phyloP scores from a whole-genome alignment of 306 rosid species.

The peach (Prunus persica) region DNA sequence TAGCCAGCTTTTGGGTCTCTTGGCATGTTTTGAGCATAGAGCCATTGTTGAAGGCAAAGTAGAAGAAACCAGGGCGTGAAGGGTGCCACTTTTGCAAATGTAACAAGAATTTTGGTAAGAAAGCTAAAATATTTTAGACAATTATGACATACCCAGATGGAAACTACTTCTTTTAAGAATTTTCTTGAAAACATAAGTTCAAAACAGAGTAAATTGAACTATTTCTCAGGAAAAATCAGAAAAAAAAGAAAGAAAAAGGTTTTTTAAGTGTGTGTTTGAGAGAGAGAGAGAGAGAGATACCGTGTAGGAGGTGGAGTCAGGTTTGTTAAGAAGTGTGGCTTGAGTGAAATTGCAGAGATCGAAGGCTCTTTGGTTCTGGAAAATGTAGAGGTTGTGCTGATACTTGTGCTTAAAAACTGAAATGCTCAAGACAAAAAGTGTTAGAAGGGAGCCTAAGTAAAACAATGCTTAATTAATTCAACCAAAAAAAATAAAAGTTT shows the following conservation, averaged over 20 bases:
- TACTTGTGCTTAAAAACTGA: constrained; percentile 79
- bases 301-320: constrained; percentile 51
- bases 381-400: constrained; percentile 78
- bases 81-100: constrained; percentile 76
- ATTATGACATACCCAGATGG: not conserved
- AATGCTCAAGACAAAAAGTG: not conserved
- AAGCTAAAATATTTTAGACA: not conserved
- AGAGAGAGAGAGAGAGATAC: constrained; percentile 34
- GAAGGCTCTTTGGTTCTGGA: constrained; percentile 76
- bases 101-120: not conserved
- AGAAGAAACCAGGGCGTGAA: constrained; percentile 80
- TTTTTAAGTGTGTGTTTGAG: not conserved
- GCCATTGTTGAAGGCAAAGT: constrained; percentile 75
- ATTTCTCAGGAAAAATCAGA: not conserved
- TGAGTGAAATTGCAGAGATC: constrained; percentile 67
- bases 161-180: not conserved
- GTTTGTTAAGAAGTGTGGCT: constrained; percentile 72
- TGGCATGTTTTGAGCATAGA: constrained; percentile 48
- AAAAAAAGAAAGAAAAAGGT: not conserved
- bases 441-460: not conserved
- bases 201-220: not conserved
- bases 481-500: not conserved
- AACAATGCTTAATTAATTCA: not conserved
- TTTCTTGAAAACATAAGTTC: constrained; percentile 9
- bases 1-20: constrained; percentile 67